phyloP scores from a whole-genome alignment of 768 basidiomycete species.

The Suillus placidus region DNA sequence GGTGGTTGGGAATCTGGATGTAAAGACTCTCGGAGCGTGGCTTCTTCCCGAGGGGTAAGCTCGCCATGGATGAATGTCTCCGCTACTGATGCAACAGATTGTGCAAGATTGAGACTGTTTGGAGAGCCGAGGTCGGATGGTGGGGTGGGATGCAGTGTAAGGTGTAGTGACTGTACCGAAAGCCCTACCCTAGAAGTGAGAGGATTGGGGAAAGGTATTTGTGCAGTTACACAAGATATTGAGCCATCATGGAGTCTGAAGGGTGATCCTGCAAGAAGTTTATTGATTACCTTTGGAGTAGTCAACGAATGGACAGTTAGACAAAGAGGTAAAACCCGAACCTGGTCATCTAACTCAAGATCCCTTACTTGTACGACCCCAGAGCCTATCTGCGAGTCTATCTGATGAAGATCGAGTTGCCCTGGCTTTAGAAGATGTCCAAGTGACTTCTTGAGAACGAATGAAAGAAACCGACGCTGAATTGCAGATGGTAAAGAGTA shows the following conservation, averaged over 20 bases:
- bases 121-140: slow-evolving; percentile 15
- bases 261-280: slow-evolving; percentile 64
- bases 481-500: slow-evolving; percentile 70
- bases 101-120: slow-evolving; percentile 53
- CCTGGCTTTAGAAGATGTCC: slow-evolving; percentile 89
- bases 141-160: slow-evolving; percentile 57
- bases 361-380: slow-evolving; percentile 87
- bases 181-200: slow-evolving; percentile 73
- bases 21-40: slow-evolving; percentile 69
- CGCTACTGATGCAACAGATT: slow-evolving; percentile 83
- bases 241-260: slow-evolving; percentile 70
- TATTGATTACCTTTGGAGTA: slow-evolving; percentile 72
- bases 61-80: slow-evolving; percentile 88
- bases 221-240: slow-evolving; percentile 73
- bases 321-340: slow-evolving; percentile 39
- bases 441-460: slow-evolving; percentile 77
- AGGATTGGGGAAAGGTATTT: slow-evolving; percentile 86
- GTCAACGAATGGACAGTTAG: slow-evolving; percentile 19
- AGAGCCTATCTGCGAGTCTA: slow-evolving; percentile 92
- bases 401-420: slow-evolving; percentile 82
- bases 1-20: slow-evolving; percentile 44
- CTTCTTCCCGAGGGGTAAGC: slow-evolving; percentile 71
- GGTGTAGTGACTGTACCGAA: slow-evolving; percentile 66
- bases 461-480: slow-evolving; percentile 89
- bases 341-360: slow-evolving; percentile 76